Conservation (phyloP, 2,329 filamentous ascomycete species). For the Paraphaeosphaeria sporulosa region DNA sequence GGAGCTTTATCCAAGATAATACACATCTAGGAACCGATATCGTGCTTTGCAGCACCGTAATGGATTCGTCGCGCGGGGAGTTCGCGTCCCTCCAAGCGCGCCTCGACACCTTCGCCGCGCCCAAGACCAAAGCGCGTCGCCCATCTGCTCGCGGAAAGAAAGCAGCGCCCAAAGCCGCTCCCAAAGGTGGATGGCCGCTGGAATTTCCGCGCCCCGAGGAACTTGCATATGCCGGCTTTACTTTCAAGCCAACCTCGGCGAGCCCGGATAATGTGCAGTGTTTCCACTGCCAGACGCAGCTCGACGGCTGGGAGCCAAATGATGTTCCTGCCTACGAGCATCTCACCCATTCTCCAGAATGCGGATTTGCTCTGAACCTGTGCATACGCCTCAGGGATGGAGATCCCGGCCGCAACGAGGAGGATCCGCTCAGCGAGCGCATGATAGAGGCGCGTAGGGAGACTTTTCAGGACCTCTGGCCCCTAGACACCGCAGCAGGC, state of each 20-base stretch:
- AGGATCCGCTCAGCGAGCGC: constrained; percentile 75
- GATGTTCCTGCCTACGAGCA: constrained; percentile 88
- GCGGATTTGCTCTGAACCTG: constrained; percentile 80
- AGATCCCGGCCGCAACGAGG: constrained; percentile 67
- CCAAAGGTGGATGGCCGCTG: constrained; percentile 75
- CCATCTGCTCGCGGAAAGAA: constrained; percentile 71
- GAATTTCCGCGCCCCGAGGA: constrained; percentile 69
- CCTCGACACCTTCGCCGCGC: constrained; percentile 77
- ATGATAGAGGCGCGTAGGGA: constrained; percentile 80
- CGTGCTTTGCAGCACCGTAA: constrained; percentile 18
- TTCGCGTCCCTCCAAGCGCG: constrained; percentile 76
- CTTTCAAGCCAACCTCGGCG: constrained; percentile 77
- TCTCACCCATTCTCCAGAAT: constrained; percentile 79
- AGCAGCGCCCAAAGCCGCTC: constrained; percentile 34
- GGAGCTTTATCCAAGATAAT: not conserved
- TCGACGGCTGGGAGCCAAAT: constrained; percentile 90
- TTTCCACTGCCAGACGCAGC: constrained; percentile 81
- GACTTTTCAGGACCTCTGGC: constrained; percentile 88
- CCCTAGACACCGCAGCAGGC: constrained; percentile 68
- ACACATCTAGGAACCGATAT: not conserved
- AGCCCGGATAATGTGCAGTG: constrained; percentile 89
- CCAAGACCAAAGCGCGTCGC: constrained; percentile 72
- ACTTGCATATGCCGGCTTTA: constrained; percentile 92
- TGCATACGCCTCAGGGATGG: constrained; percentile 66
- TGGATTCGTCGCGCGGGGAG: constrained; percentile 60